Evolutionary conservation across 2,329 filamentous ascomycete species (phyloP).

Genomic region (Colletotrichum orchidophilum): DNA sequence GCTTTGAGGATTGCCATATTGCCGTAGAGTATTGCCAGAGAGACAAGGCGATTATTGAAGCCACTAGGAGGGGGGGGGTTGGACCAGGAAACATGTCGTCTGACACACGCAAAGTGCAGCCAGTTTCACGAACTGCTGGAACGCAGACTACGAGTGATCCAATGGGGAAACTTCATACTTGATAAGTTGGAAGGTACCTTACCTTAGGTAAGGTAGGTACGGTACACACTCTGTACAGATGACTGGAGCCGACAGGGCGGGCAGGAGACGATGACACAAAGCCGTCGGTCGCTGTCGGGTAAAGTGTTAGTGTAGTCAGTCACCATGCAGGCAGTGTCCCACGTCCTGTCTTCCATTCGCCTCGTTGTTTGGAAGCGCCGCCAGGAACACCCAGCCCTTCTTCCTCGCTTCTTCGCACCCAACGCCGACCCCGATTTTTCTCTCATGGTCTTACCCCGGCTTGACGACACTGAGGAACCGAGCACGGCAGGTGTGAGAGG

Average conservation of each 20-base stretch:
- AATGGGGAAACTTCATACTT: too few relatives aligned
- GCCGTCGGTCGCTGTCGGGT: constrained; percentile 15
- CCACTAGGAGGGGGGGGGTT: neutral
- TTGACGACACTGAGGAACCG: neutral
- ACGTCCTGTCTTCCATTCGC: neutral
- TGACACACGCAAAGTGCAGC: constrained; percentile 4
- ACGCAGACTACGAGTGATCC: neutral
- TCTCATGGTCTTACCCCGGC: neutral
- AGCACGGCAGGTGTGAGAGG: neutral
- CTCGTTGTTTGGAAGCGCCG: constrained; percentile 7
- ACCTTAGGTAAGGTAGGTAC: too few relatives aligned
- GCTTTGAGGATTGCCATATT: neutral
- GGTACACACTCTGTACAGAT: neutral
- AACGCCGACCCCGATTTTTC: neutral
- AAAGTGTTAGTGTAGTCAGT: constrained; percentile 10
- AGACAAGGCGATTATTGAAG: neutral
- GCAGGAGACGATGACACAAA: neutral
- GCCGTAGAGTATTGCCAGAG: constrained; percentile 2
- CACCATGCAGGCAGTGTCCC: neutral
- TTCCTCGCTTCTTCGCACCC: neutral
- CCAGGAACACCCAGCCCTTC: constrained; percentile 12
- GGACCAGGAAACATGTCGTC: constrained; percentile 1
- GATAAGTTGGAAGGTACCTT: neutral
- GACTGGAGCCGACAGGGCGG: neutral
- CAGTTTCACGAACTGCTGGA: neutral